Evolutionary conservation across 2,329 filamentous ascomycete species (phyloP), one percentile per base, ranked within the genome.

Genomic region (Neonectria punicea): DNA sequence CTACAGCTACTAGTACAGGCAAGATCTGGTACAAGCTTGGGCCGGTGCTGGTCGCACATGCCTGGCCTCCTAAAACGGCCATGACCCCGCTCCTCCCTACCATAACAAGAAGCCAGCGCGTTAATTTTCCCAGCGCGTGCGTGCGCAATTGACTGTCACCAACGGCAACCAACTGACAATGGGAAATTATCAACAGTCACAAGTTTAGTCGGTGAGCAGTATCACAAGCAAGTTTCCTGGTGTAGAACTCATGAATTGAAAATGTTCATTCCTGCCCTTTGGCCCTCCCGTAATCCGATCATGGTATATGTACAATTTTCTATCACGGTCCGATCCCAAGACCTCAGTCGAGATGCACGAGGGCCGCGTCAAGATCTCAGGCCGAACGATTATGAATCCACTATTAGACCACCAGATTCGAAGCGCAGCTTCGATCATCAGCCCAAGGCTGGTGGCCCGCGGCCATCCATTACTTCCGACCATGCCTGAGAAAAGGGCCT

Each of bases 231-330:
- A 43, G 4, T 20, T 3, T 18, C 5, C 10, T n/a, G 16, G 11
- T 34, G 55, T 49, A 41, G 34, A 63, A 63, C 66, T 69, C 66
- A 70, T 73, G 68, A 68, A 72, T 73, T 74, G 70, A 70, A 70
- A 74, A 74, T 74, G 50, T 76, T 78, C 73, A 76, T 77, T 72
- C 70, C 68, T 70, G 62, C 66, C 70, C 63, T 75, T 70, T 67
- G 66, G 63, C 63, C 73, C 67, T 71, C 69, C 70, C 75, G 73
- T 76, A 73, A 72, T 74, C 75, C 75, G 67, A 76, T 78, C 78
- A 78, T 76, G 75, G 75, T 76, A 78, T 80, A 80, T 81, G 76
- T 80, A 81, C 80, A 81, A 72, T 75, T 76, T 78, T 77, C 74
- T 73, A 73, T 73, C 77, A 77, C 72, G 58, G 66, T 69, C 67